Conservation (phyloP, 495 filamentous ascomycete species). For the Durotheca rogersii region DNA sequence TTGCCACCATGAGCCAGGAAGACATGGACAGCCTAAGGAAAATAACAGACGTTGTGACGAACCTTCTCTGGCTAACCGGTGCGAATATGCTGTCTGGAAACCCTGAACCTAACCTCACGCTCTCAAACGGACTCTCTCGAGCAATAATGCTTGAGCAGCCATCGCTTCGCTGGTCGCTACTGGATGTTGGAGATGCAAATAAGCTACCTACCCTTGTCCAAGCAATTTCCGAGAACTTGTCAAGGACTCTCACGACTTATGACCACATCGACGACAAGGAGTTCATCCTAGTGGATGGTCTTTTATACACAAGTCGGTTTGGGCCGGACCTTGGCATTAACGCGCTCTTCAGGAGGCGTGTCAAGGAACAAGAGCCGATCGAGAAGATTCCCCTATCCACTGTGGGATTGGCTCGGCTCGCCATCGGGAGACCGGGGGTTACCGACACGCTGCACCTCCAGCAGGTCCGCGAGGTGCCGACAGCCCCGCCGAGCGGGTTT, state of each 20-base stretch:
- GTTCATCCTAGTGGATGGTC: slow-evolving; percentile 18
- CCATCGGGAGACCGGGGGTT: not conserved
- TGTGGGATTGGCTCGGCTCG: slow-evolving; percentile 1
- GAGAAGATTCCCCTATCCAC: slow-evolving; percentile 12
- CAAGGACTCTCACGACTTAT: not conserved
- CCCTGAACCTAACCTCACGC: slow-evolving; percentile 27
- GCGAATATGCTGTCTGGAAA: slow-evolving; percentile 20
- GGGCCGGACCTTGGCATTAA: slow-evolving; percentile 23
- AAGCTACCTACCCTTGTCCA: not conserved
- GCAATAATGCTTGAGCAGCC: slow-evolving; percentile 39
- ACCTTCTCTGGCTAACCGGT: slow-evolving; percentile 35
- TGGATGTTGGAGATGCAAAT: slow-evolving; percentile 28
- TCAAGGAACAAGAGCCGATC: slow-evolving; percentile 1
- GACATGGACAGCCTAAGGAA: not conserved
- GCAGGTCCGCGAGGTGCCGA: not conserved
- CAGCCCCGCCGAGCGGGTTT: not conserved
- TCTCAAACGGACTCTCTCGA: slow-evolving; percentile 33
- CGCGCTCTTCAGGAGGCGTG: slow-evolving; percentile 13
- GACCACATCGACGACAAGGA: slow-evolving; percentile 16
- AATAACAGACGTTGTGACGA: slow-evolving; percentile 31
- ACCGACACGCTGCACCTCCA: not conserved
- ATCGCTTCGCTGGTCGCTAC: slow-evolving; percentile 31
- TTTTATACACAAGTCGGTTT: slow-evolving; percentile 29
- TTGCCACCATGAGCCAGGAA: not conserved
- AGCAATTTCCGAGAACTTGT: not conserved